Conservation (phyloP, 371 early-diverging fungal genomes). For the Dichotomocladium elegans region DNA sequence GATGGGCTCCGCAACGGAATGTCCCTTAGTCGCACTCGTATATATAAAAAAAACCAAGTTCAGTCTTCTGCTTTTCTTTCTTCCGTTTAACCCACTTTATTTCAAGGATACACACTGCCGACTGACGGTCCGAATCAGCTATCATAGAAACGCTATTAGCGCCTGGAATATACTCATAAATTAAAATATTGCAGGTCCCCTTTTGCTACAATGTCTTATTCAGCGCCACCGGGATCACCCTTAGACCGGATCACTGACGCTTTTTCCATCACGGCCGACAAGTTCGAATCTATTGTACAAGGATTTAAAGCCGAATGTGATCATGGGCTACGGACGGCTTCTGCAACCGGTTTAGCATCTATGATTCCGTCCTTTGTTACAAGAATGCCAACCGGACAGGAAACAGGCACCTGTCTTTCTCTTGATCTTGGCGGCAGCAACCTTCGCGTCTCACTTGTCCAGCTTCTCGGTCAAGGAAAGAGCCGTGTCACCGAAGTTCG, state of each 20-base stretch:
- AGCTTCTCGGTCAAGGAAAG: slow-evolving; percentile 69
- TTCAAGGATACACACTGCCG: too few species aligned
- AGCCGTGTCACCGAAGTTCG: slow-evolving; percentile 72
- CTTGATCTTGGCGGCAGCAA: slow-evolving; percentile 94
- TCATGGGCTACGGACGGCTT: slow-evolving; percentile 32
- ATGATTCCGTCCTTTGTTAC: slow-evolving; percentile 87
- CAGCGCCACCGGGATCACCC: too few species aligned
- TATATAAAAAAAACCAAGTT: too few species aligned
- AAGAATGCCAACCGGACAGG: slow-evolving; percentile 77
- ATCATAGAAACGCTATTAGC: too few species aligned
- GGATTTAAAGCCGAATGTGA: slow-evolving; percentile 49
- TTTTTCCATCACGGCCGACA: slow-evolving; percentile 7
- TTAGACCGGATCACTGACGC: not conserved
- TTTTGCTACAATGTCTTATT: too few species aligned
- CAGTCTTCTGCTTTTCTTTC: too few species aligned
- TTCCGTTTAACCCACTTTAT: too few species aligned
- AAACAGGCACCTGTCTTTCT: slow-evolving; percentile 81
- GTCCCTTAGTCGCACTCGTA: too few species aligned
- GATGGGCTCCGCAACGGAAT: too few species aligned
- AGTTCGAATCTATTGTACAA: slow-evolving; percentile 47
- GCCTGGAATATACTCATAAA: too few species aligned
- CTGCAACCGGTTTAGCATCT: slow-evolving; percentile 48
- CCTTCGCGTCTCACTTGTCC: slow-evolving; percentile 81
- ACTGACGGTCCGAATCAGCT: too few species aligned
- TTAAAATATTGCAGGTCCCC: too few species aligned